Evolutionary conservation across 2,329 filamentous ascomycete genomes (phyloP).

Genomic region (Neofusicoccum kwambonambiense): DNA sequence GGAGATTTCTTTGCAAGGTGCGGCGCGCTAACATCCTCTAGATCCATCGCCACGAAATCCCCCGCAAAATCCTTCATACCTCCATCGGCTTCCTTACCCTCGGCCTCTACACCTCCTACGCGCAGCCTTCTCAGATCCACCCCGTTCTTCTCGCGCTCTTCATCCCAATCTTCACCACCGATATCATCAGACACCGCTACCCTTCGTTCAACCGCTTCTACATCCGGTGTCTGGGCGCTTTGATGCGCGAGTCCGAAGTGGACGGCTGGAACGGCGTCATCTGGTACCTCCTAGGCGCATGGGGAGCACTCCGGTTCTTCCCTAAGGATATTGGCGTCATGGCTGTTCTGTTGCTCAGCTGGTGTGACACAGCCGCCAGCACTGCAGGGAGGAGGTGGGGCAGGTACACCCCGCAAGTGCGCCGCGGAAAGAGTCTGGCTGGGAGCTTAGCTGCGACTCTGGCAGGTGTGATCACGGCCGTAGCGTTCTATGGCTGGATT

Average conservation of each 20-base stretch:
- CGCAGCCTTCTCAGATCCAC: conserved; percentile 74
- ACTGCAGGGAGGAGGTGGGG: conserved; percentile 92
- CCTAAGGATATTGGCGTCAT: conserved; percentile 93
- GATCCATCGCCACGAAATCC: conserved; percentile 90
- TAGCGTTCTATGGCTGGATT: conserved; percentile 84
- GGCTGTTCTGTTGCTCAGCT: conserved; percentile 84
- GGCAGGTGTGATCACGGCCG: conserved; percentile 79
- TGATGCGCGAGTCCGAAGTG: conserved; percentile 97
- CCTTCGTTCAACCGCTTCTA: conserved; percentile 82
- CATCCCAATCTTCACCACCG: conserved; percentile 78
- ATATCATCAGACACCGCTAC: conserved; percentile 80
- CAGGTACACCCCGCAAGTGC: conserved; percentile 79
- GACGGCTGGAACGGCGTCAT: conserved; percentile 95
- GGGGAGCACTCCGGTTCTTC: conserved; percentile 79
- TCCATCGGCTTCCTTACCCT: conserved; percentile 95
- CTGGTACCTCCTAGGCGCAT: conserved; percentile 90
- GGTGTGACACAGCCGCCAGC: conserved; percentile 96
- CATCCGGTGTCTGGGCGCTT: conserved; percentile 76
- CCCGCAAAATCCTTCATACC: conserved; percentile 82
- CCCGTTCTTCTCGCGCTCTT: conserved; percentile 79
- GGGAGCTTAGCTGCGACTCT: conserved; percentile 81
- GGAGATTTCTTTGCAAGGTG: not conserved
- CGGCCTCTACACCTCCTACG: conserved; percentile 77
- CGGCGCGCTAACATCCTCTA: conserved; percentile 26
- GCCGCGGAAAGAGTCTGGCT: conserved; percentile 86